Conservation (phyloP, 192 early-diverging fungal species). For the Coemansia sp. region DNA sequence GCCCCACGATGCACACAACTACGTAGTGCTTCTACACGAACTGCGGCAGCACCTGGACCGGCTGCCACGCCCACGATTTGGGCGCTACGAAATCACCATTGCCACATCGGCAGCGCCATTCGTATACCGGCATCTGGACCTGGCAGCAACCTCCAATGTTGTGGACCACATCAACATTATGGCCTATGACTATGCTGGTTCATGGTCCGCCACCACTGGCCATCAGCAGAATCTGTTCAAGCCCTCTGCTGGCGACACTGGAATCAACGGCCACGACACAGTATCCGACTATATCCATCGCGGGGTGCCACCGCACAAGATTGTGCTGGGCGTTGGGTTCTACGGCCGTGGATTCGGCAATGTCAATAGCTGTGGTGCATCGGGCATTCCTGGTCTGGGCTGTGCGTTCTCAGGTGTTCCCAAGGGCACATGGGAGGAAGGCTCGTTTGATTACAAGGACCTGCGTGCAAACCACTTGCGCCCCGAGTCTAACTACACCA, state of each 20-base stretch:
- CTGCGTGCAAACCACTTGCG: constrained; percentile 50
- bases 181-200: constrained; percentile 79
- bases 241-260: constrained; percentile 58
- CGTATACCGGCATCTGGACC: constrained; percentile 61
- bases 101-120: constrained; percentile 65
- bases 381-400: constrained; percentile 56
- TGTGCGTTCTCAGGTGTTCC: constrained; percentile 67
- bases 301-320: constrained; percentile 78
- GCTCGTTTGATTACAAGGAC: constrained; percentile 86
- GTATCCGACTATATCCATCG: constrained; percentile 66
- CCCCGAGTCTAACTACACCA: constrained; percentile 59
- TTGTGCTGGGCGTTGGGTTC: constrained; percentile 87
- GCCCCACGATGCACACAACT: constrained; percentile 75
- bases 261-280: constrained; percentile 61
- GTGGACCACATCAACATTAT: constrained; percentile 86
- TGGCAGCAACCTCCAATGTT: constrained; percentile 61
- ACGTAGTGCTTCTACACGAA: constrained; percentile 68
- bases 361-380: constrained; percentile 58
- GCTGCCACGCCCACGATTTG: constrained; percentile 31
- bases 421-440: constrained; percentile 84
- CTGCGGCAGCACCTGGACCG: constrained; percentile 69
- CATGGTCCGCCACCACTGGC: constrained; percentile 64
- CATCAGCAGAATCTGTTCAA: constrained; percentile 87
- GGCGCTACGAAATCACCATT: constrained; percentile 62
- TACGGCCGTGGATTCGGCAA: constrained; percentile 94